phyloP scores from a whole-genome alignment of 2,329 filamentous ascomycete species.

The Pestalotiopsis sp. region DNA sequence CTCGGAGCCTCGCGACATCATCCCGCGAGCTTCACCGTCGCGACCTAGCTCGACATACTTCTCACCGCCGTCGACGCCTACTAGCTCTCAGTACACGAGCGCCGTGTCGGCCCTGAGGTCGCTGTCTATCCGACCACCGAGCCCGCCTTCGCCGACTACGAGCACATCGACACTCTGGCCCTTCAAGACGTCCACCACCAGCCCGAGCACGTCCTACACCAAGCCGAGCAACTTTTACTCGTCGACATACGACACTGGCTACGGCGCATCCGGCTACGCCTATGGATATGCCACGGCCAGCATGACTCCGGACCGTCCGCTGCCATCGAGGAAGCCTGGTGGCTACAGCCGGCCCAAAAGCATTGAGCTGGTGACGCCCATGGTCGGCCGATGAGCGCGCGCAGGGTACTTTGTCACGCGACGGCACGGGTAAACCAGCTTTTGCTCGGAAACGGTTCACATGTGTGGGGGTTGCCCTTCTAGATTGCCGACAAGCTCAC shows the following conservation, averaged over 20 bases:
- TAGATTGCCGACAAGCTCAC: background rate
- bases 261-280: constrained; percentile 37
- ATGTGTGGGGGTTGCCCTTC: background rate
- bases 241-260: constrained; percentile 55
- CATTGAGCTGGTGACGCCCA: constrained; percentile 66
- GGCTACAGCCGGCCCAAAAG: constrained; percentile 62
- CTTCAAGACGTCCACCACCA: constrained; percentile 55
- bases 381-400: constrained; percentile 50
- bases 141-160: constrained; percentile 56
- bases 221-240: constrained; percentile 47
- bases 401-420: background rate
- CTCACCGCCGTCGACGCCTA: constrained; percentile 56
- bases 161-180: constrained; percentile 54
- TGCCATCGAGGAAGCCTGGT: constrained; percentile 58
- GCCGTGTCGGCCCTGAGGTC: constrained; percentile 60
- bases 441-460: background rate
- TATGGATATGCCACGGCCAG: constrained; percentile 40
- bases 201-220: constrained; percentile 57
- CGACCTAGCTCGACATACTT: constrained; percentile 59
- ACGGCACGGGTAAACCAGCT: constrained; percentile 1
- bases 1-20: constrained; percentile 62
- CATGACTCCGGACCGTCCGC: constrained; percentile 51
- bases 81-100: constrained; percentile 48
- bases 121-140: constrained; percentile 55
- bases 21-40: constrained; percentile 66